A percentile compares a stretch with the other conserved stretches of the same genome.
phyloP scores from a whole-genome alignment of 805 yeast species.

The Candida parachauliodes region DNA sequence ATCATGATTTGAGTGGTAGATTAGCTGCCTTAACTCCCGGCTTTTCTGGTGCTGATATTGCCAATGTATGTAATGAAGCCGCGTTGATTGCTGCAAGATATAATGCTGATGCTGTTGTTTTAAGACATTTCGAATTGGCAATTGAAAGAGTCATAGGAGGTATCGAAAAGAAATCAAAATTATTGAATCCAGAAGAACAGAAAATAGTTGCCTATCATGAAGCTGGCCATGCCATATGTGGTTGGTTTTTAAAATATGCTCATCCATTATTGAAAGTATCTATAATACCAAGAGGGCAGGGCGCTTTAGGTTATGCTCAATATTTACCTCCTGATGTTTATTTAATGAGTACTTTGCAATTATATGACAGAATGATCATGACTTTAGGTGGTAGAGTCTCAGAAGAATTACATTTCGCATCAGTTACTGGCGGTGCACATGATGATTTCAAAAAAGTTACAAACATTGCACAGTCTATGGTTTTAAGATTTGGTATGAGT shows the following conservation, averaged over 20 bases:
- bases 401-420: conserved; percentile 86
- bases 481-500: conserved; percentile 89
- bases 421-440: conserved; percentile 95
- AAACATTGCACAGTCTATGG: conserved; percentile 90
- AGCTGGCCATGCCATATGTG: conserved; percentile 98
- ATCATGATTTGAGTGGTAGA: conserved; percentile 66
- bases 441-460: conserved; percentile 97
- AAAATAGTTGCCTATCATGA: conserved; percentile 94
- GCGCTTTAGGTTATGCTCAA: conserved; percentile 96
- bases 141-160: conserved; percentile 98
- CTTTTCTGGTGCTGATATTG: conserved; percentile 97
- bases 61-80: conserved; percentile 95
- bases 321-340: conserved; percentile 92
- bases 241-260: conserved; percentile 89
- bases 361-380: conserved; percentile 91
- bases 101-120: conserved; percentile 63
- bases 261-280: conserved; percentile 95
- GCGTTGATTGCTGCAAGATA: conserved; percentile 94
- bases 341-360: conserved; percentile 70
- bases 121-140: conserved; percentile 88
- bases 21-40: conserved; percentile 97
- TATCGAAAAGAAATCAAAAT: conserved; percentile 81
- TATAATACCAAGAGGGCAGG: conserved; percentile 95
- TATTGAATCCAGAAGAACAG: conserved; percentile 82
- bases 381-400: conserved; percentile 95